Evolutionary conservation across 2,329 filamentous ascomycete genomes (phyloP), one percentile per base, ranked within the genome.

Genomic region (Colletotrichum agaves): DNA sequence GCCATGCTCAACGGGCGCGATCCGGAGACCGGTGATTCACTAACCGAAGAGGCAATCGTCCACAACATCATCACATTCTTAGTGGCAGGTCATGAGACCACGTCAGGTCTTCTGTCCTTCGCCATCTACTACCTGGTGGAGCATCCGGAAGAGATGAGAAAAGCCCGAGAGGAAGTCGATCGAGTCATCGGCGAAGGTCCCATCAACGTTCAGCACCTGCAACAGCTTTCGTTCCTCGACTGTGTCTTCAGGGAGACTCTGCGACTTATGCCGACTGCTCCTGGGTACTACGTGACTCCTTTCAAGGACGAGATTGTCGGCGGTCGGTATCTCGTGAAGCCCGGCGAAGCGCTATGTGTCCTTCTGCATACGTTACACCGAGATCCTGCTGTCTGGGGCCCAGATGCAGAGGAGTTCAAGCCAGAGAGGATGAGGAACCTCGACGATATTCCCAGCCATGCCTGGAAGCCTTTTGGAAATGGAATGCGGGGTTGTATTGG

Each of bases 41-140:
- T 92, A 74, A 83, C 79, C 0, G 87, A 91, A 70, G 79, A 84
- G 4, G 84, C 81, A 41, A 90, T 92, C 71, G 82, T 87, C 31
- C 83, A 90, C 74, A 91, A 93, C 71, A 86, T 92, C 80, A 87
- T 90, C 62, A 91, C 89, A 0, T 91, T 92, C 72, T 77, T 92
- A n/a, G 87, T 89, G 69, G 88, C 88, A 60, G 86, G 88, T 5
- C 89, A 91, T 71, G 90, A 92, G 69, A 93, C 92, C 0, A 91
- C 91, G 0, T 88, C 88, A 1, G 90, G 90, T 4, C 78, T 90
- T 12, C 76, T 93, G 8, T 86, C 88, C 0, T 93, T 92, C 72
- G 78, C 85, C 0, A 86, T 91, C 59, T 90, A 89, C 73, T 83
- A 90, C 60, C 81, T 94, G 2, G 75, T 92, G 35, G 90, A 89